Conservation (phyloP, 2,329 filamentous ascomycete species). For the Beauveria sp. region DNA sequence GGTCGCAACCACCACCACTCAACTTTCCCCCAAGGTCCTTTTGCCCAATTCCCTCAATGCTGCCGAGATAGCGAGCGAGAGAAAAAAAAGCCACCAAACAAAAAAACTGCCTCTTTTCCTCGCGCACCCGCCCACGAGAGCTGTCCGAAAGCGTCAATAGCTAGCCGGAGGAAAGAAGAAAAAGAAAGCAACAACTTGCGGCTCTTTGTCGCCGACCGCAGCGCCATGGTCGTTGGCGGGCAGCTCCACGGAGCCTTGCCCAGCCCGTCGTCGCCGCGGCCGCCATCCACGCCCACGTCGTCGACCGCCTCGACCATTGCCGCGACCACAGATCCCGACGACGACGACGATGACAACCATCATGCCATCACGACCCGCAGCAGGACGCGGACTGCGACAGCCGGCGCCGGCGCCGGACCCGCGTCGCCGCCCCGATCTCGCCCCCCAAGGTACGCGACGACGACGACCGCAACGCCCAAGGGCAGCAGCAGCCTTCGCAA, state of each 20-base stretch:
- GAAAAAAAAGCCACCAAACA: background rate
- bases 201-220: no score
- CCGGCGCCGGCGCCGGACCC: background rate
- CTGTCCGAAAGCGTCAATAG: background rate
- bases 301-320: background rate
- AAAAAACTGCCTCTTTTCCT: background rate
- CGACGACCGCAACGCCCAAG: background rate
- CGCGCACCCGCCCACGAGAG: background rate
- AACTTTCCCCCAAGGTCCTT: background rate
- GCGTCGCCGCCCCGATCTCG: background rate
- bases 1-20: background rate
- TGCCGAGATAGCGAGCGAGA: background rate
- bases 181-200: no score
- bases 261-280: slow-evolving; percentile 8
- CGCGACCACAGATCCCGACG: background rate
- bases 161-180: no score
- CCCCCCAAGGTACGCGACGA: background rate
- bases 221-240: slow-evolving; percentile 5
- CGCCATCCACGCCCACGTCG: background rate
- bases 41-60: slow-evolving; percentile 4
- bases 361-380: background rate
- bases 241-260: slow-evolving; percentile 7
- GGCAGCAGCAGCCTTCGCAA: background rate
- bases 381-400: background rate
- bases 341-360: background rate